These are phyloP conservation scores for Zea luxurians DNA, from an alignment of 176 grass and related monocot species.

Conservation along the genomic window DNA sequence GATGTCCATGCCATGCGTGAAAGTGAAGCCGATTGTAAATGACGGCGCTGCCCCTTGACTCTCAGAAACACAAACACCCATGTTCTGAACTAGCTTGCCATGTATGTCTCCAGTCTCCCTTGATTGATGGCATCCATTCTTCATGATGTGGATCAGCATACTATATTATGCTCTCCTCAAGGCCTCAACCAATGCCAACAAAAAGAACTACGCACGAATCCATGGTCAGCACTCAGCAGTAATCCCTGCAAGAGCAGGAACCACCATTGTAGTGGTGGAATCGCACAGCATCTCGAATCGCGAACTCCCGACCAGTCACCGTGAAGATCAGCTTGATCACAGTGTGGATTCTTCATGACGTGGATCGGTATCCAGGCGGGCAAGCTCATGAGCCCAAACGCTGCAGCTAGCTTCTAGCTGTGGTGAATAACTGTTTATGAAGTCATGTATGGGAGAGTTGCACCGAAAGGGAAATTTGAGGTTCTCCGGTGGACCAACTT, in stretches of 20 bases:
- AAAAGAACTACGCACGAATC: not conserved
- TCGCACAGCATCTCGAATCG: conserved; percentile 73
- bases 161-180: not conserved
- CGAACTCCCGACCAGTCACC: conserved; percentile 55
- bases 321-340: conserved; percentile 81
- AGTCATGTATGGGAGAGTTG: not conserved
- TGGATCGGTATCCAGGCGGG: conserved; percentile 70
- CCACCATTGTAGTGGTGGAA: conserved; percentile 86
- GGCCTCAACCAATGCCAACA: not conserved
- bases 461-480: conserved; percentile 11
- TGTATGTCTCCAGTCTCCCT: not conserved
- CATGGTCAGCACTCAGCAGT: conserved; percentile 55
- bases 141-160: not conserved
- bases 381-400: conserved; percentile 74
- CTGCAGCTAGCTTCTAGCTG: conserved; percentile 87
- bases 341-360: conserved; percentile 88
- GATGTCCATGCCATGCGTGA: conserved; percentile 19
- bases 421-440: conserved; percentile 41
- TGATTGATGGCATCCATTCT: not conserved
- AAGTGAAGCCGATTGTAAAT: conserved; percentile 29
- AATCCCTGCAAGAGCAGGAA: conserved; percentile 81
- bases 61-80: not conserved
- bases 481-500: not conserved
- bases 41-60: not conserved
- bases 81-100: no score